Conservation (phyloP, 2,329 filamentous ascomycete genomes). For the Coniochaeta hoffmannii region DNA sequence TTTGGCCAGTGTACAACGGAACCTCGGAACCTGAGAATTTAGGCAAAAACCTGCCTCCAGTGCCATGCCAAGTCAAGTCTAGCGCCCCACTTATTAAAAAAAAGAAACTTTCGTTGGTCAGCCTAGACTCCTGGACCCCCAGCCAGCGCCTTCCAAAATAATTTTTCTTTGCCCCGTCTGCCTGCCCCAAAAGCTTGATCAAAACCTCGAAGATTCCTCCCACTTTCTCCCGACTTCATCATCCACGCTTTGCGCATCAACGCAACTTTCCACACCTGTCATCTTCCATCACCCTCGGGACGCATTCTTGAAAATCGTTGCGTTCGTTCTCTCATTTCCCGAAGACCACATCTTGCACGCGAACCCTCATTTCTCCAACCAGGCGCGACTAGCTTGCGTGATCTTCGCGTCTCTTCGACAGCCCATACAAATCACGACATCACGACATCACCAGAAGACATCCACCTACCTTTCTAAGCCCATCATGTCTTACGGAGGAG, state of each 20-base stretch:
- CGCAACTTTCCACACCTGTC: background rate
- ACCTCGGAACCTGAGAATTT: constrained; percentile 9
- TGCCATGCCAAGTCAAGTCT: background rate
- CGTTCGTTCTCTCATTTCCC: constrained; percentile 2
- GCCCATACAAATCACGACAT: background rate
- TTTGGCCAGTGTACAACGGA: background rate
- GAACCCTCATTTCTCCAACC: background rate
- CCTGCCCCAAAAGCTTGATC: background rate
- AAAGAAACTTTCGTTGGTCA: constrained; percentile 1
- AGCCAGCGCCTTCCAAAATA: constrained; percentile 3
- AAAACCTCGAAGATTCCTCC: background rate
- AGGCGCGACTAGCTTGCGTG: background rate
- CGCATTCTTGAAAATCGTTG: background rate
- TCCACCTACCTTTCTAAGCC: background rate
- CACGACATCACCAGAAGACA: background rate
- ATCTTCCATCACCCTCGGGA: background rate
- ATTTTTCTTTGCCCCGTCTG: background rate
- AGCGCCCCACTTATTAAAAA: background rate
- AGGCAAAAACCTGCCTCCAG: background rate
- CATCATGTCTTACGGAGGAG: constrained; percentile 38
- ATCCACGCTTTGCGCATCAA: background rate
- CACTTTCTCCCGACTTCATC: background rate
- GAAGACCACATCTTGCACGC: background rate
- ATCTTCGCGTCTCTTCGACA: background rate
- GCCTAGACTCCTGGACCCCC: background rate